phyloP scores from a whole-genome alignment of 1,284 basidiomycete species.

The Cryptococcus sp. region DNA sequence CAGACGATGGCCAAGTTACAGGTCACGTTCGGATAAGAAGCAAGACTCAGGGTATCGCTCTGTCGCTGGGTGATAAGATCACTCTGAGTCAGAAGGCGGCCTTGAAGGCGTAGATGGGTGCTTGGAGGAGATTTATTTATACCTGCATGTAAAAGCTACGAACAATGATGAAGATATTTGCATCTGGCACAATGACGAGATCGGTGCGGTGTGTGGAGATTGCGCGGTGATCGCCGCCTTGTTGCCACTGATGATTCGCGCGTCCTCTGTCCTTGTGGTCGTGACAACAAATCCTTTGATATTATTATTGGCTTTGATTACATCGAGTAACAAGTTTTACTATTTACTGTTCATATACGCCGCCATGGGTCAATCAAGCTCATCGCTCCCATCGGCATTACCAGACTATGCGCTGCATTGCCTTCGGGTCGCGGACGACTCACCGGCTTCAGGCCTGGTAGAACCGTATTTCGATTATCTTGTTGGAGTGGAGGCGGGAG shows the following conservation, averaged over 20 bases:
- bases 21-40: slow-evolving; percentile 91
- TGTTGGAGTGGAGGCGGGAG: slow-evolving; percentile 75
- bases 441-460: slow-evolving; percentile 81
- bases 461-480: slow-evolving; percentile 98
- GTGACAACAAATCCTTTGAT: not conserved
- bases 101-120: not conserved
- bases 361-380: slow-evolving; percentile 49
- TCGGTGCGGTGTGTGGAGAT: not conserved
- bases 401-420: slow-evolving; percentile 71
- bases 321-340: not conserved
- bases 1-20: slow-evolving; percentile 76
- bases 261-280: not conserved
- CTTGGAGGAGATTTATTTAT: not conserved
- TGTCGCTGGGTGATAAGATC: slow-evolving; percentile 24
- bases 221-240: not conserved
- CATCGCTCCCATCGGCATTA: slow-evolving; percentile 41
- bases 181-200: not conserved
- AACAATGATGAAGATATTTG: not conserved
- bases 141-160: slow-evolving; percentile 3
- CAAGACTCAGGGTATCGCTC: slow-evolving; percentile 68
- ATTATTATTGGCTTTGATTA: no score
- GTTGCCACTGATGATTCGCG: not conserved
- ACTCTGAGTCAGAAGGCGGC: slow-evolving; percentile 24
- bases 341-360: not conserved
- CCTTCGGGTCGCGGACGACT: slow-evolving; percentile 79